These are phyloP conservation scores for Magnolia changhungtana DNA, from an alignment of 164 flowering plant species.

Conservation along the genomic window DNA sequence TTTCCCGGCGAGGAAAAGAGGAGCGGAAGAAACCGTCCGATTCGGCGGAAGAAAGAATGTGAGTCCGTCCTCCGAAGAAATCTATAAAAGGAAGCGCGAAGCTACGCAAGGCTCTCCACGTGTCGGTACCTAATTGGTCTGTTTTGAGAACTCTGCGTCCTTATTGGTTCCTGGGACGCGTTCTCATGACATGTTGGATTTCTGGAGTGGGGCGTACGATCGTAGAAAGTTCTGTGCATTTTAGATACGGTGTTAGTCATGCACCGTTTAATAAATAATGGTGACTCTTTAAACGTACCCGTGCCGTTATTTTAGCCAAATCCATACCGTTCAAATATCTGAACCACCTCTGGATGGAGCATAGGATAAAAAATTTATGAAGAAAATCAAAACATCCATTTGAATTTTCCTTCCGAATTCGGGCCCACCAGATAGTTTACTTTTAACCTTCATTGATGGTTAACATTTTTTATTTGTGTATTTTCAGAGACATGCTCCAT, in stretches of 20 bases:
- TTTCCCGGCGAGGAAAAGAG: constrained; percentile 8
- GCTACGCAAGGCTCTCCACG: constrained; percentile 3
- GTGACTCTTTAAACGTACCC: no score
- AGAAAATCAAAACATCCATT: no score
- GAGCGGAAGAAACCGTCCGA: neutral
- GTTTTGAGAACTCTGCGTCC: neutral
- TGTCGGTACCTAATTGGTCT: constrained; percentile 15
- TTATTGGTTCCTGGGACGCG: constrained; percentile 21
- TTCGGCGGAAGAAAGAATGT: neutral
- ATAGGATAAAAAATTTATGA: no score
- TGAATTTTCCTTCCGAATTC: no score
- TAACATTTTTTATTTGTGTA: no score
- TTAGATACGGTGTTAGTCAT: neutral
- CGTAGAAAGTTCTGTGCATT: neutral
- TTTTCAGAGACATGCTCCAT: no score
- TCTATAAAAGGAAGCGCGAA: neutral
- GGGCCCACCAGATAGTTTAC: no score
- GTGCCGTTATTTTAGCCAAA: no score
- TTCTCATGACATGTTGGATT: neutral
- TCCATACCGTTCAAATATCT: no score
- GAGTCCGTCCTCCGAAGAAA: neutral
- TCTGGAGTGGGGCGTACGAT: neutral
- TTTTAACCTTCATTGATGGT: no score
- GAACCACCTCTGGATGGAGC: no score
- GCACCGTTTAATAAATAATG: no score